A percentile compares a stretch with the other conserved stretches of the same genome.
Evolutionary conservation across 1,139 yeast species (phyloP).

Genomic region (Arxiozyma bovina): DNA sequence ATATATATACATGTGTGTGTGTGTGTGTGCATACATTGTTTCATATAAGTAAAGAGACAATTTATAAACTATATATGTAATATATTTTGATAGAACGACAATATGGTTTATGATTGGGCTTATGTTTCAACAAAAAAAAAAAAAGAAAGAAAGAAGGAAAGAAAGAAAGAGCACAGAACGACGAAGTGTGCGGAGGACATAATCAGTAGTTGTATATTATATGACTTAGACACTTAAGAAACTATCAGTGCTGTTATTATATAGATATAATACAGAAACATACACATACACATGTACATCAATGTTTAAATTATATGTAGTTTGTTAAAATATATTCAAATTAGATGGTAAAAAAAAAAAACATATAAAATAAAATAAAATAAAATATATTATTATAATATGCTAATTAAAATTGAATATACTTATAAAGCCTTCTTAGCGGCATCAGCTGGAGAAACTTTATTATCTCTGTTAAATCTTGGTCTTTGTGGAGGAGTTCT

Average conservation of each 20-base stretch:
- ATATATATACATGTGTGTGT: no score
- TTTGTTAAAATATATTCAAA: not conserved
- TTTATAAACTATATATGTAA: not conserved
- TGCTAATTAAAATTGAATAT: not conserved
- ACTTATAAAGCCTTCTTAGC: slow-evolving; percentile 76
- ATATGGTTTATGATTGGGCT: not conserved
- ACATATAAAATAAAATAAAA: not conserved
- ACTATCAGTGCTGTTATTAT: no score
- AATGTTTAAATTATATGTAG: no score
- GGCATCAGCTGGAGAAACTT: slow-evolving; percentile 95
- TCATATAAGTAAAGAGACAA: not conserved
- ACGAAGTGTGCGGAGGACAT: no score
- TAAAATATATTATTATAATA: not conserved
- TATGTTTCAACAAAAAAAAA: no score
- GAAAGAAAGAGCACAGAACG: no score
- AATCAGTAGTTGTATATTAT: not conserved
- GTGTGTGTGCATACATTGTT: no score
- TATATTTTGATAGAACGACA: not conserved
- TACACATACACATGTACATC: not conserved
- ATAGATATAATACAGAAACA: no score
- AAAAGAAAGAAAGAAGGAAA: no score
- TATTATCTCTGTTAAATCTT: slow-evolving; percentile 88
- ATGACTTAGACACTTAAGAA: not conserved
- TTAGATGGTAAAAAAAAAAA: not conserved
- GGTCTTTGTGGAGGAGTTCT: slow-evolving; percentile 99